Conservation (phyloP, 1,139 yeast genomes). For the Taphrina betulina region DNA sequence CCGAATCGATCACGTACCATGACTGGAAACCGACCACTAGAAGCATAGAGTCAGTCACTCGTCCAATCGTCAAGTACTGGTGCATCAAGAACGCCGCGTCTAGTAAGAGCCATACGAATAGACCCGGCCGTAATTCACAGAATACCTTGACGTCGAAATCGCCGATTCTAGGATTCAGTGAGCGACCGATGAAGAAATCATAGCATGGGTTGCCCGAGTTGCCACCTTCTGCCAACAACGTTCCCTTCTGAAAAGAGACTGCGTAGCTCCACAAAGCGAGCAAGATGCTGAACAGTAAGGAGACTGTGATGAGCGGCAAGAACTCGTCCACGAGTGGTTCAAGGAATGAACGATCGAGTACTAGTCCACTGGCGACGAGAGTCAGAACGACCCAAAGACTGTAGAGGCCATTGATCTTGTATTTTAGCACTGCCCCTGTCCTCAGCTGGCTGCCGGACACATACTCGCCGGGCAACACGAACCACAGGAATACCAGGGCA, state of each 20-base stretch:
- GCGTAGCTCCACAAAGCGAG: conserved; percentile 67
- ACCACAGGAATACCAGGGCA: conserved; percentile 61
- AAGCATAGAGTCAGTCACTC: conserved; percentile 67
- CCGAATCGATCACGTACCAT: conserved; percentile 86
- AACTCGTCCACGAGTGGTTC: conserved; percentile 69
- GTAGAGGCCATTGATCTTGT: conserved; percentile 73
- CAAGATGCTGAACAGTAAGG: conserved; percentile 62
- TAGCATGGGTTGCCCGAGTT: conserved; percentile 72
- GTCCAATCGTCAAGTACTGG: conserved; percentile 58
- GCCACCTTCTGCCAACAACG: conserved; percentile 80
- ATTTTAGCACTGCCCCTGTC: conserved; percentile 67
- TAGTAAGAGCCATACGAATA: conserved; percentile 78
- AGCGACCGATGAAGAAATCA: conserved; percentile 98
- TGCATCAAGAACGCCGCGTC: conserved; percentile 78
- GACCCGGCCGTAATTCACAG: conserved; percentile 93
- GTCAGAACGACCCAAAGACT: conserved; percentile 36
- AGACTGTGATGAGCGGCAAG: conserved; percentile 61
- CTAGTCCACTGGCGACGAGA: conserved; percentile 34
- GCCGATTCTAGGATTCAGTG: conserved; percentile 86
- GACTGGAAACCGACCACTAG: conserved; percentile 70
- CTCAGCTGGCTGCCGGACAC: conserved; percentile 69
- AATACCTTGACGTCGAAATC: conserved; percentile 82
- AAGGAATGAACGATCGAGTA: conserved; percentile 66
- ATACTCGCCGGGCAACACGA: conserved; percentile 68
- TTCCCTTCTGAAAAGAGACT: conserved; percentile 57